Conservation (phyloP, 2,329 filamentous ascomycete genomes). For the Neofusicoccum parvum region DNA sequence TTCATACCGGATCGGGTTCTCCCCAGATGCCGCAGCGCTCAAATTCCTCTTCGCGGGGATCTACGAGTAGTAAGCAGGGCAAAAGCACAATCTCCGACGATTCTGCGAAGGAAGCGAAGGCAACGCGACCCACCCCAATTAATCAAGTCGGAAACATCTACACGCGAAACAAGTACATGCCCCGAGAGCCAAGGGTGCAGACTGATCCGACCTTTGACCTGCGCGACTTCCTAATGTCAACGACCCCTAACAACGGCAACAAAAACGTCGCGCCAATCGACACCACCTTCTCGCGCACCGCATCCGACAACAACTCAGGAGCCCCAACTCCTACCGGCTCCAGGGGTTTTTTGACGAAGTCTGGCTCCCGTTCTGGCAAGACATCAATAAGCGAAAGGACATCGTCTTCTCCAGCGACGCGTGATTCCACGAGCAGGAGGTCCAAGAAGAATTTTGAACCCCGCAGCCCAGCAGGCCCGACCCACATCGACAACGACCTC, state of each 20-base stretch:
- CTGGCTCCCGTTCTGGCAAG: constrained; percentile 19
- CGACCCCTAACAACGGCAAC: constrained; percentile 56
- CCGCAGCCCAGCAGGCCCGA: constrained; percentile 67
- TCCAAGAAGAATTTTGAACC: constrained; percentile 46
- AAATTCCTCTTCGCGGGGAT: constrained; percentile 4
- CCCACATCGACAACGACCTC: constrained; percentile 76
- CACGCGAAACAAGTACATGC: constrained; percentile 17
- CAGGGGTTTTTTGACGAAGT: constrained; percentile 6
- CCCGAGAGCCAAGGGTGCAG: constrained; percentile 73
- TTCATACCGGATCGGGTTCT: constrained; percentile 31
- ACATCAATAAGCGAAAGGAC: constrained; percentile 15
- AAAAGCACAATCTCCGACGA: constrained; percentile 18
- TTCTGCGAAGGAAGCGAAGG: constrained; percentile 9
- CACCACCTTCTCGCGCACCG: not conserved
- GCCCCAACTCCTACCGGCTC: not conserved
- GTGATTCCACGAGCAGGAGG: not conserved
- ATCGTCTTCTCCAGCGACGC: not conserved
- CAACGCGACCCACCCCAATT: constrained; percentile 11
- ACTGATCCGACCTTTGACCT: constrained; percentile 78
- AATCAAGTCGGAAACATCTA: constrained; percentile 17
- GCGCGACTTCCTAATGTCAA: constrained; percentile 85
- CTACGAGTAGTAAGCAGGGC: not conserved
- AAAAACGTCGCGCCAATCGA: constrained; percentile 14
- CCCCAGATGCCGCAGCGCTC: constrained; percentile 5
- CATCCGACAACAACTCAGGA: not conserved